These are phyloP conservation scores for Elsinoe australis DNA, from an alignment of 2,329 filamentous ascomycete genomes.

Conservation along the genomic window DNA sequence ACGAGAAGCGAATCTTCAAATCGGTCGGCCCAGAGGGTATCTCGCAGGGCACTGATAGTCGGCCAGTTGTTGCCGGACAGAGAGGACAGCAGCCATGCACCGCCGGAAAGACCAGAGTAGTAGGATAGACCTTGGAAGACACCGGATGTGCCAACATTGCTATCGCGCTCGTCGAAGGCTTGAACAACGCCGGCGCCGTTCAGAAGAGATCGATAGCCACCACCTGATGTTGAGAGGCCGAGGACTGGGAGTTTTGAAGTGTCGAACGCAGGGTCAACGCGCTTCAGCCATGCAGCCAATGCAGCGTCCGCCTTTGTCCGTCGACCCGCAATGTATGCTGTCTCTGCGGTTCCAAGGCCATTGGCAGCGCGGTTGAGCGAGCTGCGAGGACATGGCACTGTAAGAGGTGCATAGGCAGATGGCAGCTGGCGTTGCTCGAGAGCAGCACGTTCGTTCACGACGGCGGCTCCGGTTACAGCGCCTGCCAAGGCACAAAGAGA, in stretches of 20 bases:
- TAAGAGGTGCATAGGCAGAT: conserved; percentile 32
- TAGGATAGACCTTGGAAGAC: conserved; percentile 43
- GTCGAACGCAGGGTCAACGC: conserved; percentile 31
- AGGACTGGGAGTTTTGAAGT: conserved; percentile 35
- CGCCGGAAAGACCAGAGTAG: conserved; percentile 41
- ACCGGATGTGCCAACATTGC: conserved; percentile 34
- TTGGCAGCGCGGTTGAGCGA: conserved; percentile 34
- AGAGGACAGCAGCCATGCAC: conserved; percentile 41
- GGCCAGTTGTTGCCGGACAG: conserved; percentile 42
- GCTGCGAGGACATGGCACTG: conserved; percentile 33
- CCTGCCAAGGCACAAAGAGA: background rate
- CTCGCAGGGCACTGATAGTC: conserved; percentile 35
- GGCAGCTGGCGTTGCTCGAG: conserved; percentile 13
- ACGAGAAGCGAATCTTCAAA: conserved; percentile 34
- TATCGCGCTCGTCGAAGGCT: conserved; percentile 39
- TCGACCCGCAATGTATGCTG: conserved; percentile 34
- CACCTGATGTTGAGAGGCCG: conserved; percentile 38
- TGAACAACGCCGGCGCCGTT: conserved; percentile 36
- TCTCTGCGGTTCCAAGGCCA: conserved; percentile 33
- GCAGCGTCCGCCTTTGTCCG: conserved; percentile 34
- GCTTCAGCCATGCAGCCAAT: conserved; percentile 36
- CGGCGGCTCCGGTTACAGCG: background rate
- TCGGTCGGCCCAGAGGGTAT: conserved; percentile 36
- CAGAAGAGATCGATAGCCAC: conserved; percentile 38
- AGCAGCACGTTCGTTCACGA: background rate